Conservation (phyloP, 257 asterid genomes). For the Gardenia jasminoides region DNA sequence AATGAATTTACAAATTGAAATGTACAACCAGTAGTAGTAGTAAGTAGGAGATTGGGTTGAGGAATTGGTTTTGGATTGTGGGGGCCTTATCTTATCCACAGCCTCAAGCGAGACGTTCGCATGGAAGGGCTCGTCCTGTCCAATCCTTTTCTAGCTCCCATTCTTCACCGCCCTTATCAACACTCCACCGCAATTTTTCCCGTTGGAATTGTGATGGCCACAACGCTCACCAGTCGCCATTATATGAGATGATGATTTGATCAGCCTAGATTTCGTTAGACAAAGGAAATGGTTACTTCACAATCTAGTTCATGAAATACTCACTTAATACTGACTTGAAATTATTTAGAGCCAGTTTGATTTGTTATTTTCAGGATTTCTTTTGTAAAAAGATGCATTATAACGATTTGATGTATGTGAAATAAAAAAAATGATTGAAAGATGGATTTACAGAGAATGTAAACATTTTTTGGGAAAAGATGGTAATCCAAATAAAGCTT, state of each 20-base stretch:
- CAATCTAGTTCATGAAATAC: neutral
- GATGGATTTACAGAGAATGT: too few relatives aligned
- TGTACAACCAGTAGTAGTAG: neutral
- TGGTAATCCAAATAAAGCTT: too few relatives aligned
- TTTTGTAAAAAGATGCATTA: too few relatives aligned
- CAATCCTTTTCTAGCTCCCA: slow-evolving; percentile 28
- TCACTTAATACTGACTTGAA: too few relatives aligned
- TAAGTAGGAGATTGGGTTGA: neutral
- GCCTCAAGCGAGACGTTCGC: slow-evolving; percentile 42
- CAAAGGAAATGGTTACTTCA: neutral
- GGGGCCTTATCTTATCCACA: slow-evolving; percentile 59
- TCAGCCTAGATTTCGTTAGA: neutral
- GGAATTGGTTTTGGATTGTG: slow-evolving; percentile 11
- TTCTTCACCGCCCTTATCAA: slow-evolving; percentile 42
- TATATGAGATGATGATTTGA: neutral
- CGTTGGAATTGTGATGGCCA: neutral
- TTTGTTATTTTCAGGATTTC: too few relatives aligned
- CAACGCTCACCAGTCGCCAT: neutral
- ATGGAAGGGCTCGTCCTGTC: slow-evolving; percentile 38
- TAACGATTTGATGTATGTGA: too few relatives aligned
- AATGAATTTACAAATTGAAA: neutral
- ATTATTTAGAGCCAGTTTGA: too few relatives aligned
- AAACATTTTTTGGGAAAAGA: too few relatives aligned
- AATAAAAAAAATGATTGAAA: too few relatives aligned
- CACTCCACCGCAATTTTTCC: neutral